Conservation (phyloP, 306 rosid genomes). For the Crotalaria pallida region DNA sequence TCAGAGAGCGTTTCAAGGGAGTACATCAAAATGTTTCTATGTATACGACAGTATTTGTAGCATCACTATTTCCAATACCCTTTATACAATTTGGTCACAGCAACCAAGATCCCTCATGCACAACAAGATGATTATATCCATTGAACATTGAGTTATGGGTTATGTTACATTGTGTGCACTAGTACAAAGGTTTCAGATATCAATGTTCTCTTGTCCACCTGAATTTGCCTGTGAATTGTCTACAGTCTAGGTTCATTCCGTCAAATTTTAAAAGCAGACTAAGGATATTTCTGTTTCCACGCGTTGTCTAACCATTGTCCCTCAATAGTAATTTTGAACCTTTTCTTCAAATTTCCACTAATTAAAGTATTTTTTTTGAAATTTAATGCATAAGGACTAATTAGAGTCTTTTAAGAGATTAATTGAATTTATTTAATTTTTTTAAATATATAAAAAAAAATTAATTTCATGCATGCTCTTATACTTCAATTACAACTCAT, state of each 20-base stretch:
- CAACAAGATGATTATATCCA: slow-evolving; percentile 52
- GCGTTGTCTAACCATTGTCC: slow-evolving; percentile 34
- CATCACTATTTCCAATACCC: slow-evolving; percentile 32
- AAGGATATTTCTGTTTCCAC: slow-evolving; percentile 6
- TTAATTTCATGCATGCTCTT: too few species aligned
- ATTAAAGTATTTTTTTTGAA: neutral
- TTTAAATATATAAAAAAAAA: too few species aligned
- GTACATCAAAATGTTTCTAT: slow-evolving; percentile 37
- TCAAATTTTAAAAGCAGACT: neutral
- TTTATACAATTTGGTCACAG: slow-evolving; percentile 2
- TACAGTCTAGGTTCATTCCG: slow-evolving; percentile 33
- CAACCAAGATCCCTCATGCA: slow-evolving; percentile 40
- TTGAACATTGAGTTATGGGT: slow-evolving; percentile 40
- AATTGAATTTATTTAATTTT: too few species aligned
- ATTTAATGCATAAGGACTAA: too few species aligned
- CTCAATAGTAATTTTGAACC: neutral
- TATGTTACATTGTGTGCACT: slow-evolving; percentile 8
- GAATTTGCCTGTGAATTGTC: slow-evolving; percentile 1
- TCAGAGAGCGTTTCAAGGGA: slow-evolving; percentile 9
- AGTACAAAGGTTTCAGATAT: slow-evolving; percentile 24
- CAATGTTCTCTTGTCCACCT: slow-evolving; percentile 41
- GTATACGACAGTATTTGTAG: slow-evolving; percentile 21
- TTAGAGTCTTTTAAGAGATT: too few species aligned
- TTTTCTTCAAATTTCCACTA: neutral
- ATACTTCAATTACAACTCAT: too few species aligned